Percentiles rank a stretch among this genome's conserved stretches.
Conservation (phyloP, 164 flowering plant genomes). For the Buxus sempervirens region DNA sequence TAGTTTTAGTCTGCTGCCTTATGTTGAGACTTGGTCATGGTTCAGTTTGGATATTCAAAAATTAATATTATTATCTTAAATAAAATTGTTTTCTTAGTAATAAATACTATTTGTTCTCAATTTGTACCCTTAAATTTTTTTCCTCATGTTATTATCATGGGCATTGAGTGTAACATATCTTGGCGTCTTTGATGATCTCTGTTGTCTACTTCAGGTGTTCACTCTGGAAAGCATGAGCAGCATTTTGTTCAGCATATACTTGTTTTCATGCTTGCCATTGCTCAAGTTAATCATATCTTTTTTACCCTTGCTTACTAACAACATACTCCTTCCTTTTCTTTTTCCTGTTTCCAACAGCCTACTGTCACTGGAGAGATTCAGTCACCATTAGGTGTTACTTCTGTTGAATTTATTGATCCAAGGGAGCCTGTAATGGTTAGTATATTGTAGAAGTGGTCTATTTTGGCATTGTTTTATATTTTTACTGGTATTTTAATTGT, state of each 20-base stretch:
- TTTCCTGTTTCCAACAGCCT: slow-evolving; percentile 51
- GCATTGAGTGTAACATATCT: not conserved
- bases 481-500: not conserved
- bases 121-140: too few relatives aligned
- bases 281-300: not conserved
- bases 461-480: not conserved
- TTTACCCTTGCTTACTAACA: not conserved
- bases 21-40: too few relatives aligned
- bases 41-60: not conserved
- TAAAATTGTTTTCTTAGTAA: not conserved
- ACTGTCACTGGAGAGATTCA: slow-evolving; percentile 77
- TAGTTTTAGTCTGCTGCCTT: too few relatives aligned
- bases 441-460: slow-evolving; percentile 7
- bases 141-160: not conserved
- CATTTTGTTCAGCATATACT: not conserved
- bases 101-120: not conserved
- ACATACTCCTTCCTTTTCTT: not conserved
- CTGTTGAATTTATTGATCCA: slow-evolving; percentile 95
- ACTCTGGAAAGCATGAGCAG: not conserved
- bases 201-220: not conserved
- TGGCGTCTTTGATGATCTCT: not conserved
- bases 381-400: slow-evolving; percentile 83
- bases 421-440: slow-evolving; percentile 90
- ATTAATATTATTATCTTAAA: too few relatives aligned
- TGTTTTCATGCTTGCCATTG: not conserved